A percentile compares a stretch with the other conserved stretches of the same genome.
Conservation (phyloP, 2,329 filamentous ascomycete species). For the Polytolypa hystricis region DNA sequence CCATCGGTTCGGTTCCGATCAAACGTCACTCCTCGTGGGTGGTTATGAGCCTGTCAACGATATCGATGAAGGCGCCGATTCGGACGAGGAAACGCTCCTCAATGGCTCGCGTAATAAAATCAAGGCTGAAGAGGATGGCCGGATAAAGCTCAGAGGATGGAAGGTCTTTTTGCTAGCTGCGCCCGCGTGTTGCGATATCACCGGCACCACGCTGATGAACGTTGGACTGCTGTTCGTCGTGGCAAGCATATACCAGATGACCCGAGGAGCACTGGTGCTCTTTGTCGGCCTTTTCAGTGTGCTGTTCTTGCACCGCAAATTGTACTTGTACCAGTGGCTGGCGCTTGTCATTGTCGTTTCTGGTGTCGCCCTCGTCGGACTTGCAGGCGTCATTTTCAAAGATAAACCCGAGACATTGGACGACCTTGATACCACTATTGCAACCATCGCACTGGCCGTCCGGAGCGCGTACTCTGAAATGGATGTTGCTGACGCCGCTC, state of each 20-base stretch:
- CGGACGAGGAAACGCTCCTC: constrained; percentile 33
- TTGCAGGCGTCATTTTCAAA: constrained; percentile 73
- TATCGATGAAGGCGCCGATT: constrained; percentile 35
- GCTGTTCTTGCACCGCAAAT: constrained; percentile 67
- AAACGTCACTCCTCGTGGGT: constrained; percentile 33
- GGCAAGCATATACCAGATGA: constrained; percentile 98
- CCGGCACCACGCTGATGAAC: constrained; percentile 95
- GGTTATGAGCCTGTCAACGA: constrained; percentile 59
- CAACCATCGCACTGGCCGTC: constrained; percentile 28
- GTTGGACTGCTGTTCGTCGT: constrained; percentile 86
- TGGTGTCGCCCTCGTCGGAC: constrained; percentile 79
- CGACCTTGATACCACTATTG: constrained; percentile 13
- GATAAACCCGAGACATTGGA: constrained; percentile 39
- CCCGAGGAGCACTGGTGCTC: constrained; percentile 80
- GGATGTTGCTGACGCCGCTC: constrained; percentile 41
- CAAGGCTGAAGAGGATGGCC: constrained; percentile 46
- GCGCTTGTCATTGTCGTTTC: constrained; percentile 75
- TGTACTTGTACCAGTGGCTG: constrained; percentile 86
- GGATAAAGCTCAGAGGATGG: constrained; percentile 54
- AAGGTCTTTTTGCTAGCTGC: constrained; percentile 66
- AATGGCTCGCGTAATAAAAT: constrained; percentile 32
- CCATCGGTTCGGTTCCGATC: constrained; percentile 24
- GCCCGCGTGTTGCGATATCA: constrained; percentile 86
- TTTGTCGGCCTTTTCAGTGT: constrained; percentile 96
- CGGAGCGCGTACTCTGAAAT: constrained; percentile 33